Base-by-base conservation (phyloP, 495 filamentous ascomycete genomes). In the Trichocladium uniseriatum region DNA sequence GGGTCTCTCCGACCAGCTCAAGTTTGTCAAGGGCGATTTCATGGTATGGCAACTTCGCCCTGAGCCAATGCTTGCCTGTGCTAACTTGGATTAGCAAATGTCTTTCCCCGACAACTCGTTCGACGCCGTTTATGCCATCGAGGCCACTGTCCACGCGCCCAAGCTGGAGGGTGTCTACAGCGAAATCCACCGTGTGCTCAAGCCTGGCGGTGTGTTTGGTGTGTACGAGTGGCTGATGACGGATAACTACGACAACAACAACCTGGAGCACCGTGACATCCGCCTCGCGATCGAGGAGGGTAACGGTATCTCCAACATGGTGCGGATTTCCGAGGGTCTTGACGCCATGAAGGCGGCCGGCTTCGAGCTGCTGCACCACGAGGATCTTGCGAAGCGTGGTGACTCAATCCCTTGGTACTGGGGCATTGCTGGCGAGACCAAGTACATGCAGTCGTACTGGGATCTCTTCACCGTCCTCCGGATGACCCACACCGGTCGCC, bases 201-300 rank as follows among this genome's bases (percentile, higher is more conserved):
- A 97, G 78, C 92, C 92, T 39, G 92, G 94, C 43, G 92, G 92
- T 61, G 77, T 86, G 46, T 98, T 98, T 59, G 92, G 92, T 61
- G 92, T 97, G 32, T 97, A 97, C 75, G 92, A 98, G 69, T 98
- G 94, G 94, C 76, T 98, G 54, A 98, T 98, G 92, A 96, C 91
- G 34, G 91, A 96, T 58, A 71, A 82, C 2, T 98, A 96, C 72
- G 85, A 98, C 72, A 91, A 92, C 62, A 68, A 82, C 45, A 88
- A 97, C 75, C 62, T 85, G 14, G 80, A 83, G 60, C 92, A 98
- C 76, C 84, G 89, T 53, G 79, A 83, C 57, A 90, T 97, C 64
- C 87, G 92, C 50, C 81, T 96, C 20, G 91, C 86, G 56, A 98
- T 98, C 59, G 94, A 97, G 77, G 83, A 87, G 70, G 92, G 92